phyloP scores from a whole-genome alignment of 306 rosid genomes.

The Quercus mongolica region DNA sequence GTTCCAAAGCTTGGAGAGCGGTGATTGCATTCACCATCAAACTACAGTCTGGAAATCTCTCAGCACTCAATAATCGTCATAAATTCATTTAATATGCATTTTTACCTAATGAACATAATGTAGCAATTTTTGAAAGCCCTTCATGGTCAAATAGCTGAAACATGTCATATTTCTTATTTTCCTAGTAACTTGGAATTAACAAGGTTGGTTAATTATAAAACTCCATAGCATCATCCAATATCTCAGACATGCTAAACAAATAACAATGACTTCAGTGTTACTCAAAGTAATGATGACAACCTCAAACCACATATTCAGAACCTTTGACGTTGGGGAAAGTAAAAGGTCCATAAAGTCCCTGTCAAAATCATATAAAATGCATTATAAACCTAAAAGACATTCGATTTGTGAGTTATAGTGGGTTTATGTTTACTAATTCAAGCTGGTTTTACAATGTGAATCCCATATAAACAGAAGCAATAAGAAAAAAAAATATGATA shows the following conservation, averaged over 20 bases:
- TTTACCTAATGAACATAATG: no score
- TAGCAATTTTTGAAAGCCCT: no score
- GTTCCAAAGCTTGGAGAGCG: no score
- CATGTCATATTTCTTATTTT: not conserved
- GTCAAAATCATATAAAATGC: conserved; percentile 23
- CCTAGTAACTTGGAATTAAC: not conserved
- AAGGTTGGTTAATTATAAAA: not conserved
- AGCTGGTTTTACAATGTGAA: not conserved
- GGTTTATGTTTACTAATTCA: not conserved
- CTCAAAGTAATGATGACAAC: conserved; percentile 35
- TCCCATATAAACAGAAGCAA: not conserved
- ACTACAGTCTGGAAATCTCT: no score
- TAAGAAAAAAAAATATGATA: conserved; percentile 9
- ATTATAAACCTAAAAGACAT: not conserved
- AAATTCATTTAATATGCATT: no score
- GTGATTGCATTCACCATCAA: no score
- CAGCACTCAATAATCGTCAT: no score
- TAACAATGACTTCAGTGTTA: not conserved
- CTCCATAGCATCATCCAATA: not conserved
- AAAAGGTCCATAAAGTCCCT: conserved; percentile 87
- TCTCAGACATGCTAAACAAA: not conserved
- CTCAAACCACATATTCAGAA: conserved; percentile 94
- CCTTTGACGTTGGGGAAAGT: conserved; percentile 85
- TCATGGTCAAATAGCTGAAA: not conserved
- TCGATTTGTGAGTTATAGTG: not conserved